Conservation (phyloP, 352 stramenopile genomes). For the Pythium brachiatum region DNA sequence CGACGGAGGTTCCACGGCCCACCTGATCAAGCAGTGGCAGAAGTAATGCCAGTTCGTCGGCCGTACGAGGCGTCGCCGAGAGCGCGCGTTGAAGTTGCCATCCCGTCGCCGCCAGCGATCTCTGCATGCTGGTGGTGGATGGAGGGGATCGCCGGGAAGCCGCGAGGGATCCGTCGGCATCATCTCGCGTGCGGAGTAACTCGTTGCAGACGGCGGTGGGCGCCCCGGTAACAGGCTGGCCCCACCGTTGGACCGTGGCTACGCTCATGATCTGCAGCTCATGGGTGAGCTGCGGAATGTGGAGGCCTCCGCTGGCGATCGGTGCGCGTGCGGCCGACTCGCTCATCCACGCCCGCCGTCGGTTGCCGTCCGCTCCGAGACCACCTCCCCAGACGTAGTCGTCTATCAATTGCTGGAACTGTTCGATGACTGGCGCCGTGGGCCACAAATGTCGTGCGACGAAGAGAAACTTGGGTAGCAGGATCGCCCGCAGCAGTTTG, state of each 20-base stretch:
- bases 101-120: not conserved
- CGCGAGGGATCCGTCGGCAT: too few relatives aligned
- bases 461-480: conserved; percentile 9
- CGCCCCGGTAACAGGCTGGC: not conserved
- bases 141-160: not conserved
- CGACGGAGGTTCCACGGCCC: not conserved
- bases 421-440: not conserved
- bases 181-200: too few relatives aligned
- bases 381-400: conserved; percentile 5
- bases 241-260: not conserved
- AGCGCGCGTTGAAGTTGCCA: not conserved
- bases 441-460: conserved; percentile 8
- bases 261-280: not conserved
- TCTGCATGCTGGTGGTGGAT: not conserved
- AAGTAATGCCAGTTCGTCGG: not conserved
- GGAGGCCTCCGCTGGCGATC: not conserved
- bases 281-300: not conserved
- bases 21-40: not conserved
- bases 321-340: not conserved
- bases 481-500: not conserved
- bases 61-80: not conserved
- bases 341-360: not conserved
- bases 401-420: not conserved
- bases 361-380: not conserved
- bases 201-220: not conserved